Evolutionary conservation across 805 yeast genomes (phyloP), one percentile per base, ranked within the genome.

Genomic region (Pichia eremophila): DNA sequence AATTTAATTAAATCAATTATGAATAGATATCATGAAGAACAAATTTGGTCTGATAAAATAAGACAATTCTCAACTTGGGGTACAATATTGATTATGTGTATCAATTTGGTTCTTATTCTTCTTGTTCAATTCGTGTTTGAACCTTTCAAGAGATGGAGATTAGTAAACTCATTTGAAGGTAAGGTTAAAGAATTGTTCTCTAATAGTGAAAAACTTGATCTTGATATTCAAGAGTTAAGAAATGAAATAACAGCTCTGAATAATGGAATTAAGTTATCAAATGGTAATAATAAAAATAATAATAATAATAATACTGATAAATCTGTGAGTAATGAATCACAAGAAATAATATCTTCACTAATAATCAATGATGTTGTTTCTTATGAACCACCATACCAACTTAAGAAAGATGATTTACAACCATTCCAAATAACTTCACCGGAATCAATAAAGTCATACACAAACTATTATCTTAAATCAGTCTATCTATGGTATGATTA

Each of bases 21-120:
- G 58, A 81, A 89, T 2, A 71, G 98, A 55, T 93, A 93, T 58
- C 96, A 91, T 53, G 98, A 93, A 62, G 99, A 93, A 59, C 98
- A 93, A 64, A 79, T 93, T 8, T 93, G 99, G 98, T 87, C 96
- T 2, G 99, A 93, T 66, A 90, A 90, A 64, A 93, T 93, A 50
- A 72, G 99, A 51, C 77, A 90, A 54, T 88, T 95, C 6, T 86
- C 96, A 7, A 90, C 98, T 0, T 93, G 96, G 95, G 99, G 98
- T 3, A 93, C 99, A 0, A 80, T 93, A 74, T 68, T 82, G 5
- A 71, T 93, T 40, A 88, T 90, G 95, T 93, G 88, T 1, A 75
- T 88, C 53, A 93, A 93, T 67, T 74, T 91, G 27, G 45, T 85
- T 9, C 64, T 95, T 28, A 89, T 93, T 54, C 59, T 89, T 4